Percentiles rank a stretch among this genome's conserved stretches.
Conservation (phyloP, 2,329 filamentous ascomycete species). For the Pleomassaria siparia region DNA sequence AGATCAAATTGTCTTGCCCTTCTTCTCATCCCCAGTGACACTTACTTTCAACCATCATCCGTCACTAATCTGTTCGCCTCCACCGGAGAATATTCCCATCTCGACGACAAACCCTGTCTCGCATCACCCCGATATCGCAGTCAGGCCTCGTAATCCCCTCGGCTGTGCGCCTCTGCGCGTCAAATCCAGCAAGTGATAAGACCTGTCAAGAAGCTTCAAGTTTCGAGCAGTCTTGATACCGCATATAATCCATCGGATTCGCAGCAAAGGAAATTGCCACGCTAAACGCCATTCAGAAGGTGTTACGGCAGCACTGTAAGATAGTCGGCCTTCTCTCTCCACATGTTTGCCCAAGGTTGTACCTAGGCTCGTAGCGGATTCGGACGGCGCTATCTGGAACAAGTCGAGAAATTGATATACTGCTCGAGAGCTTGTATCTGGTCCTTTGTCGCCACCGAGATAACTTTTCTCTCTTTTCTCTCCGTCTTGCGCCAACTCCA, state of each 20-base stretch:
- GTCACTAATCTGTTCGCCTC: not conserved
- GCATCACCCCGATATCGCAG: constrained; percentile 10
- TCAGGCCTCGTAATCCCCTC: not conserved
- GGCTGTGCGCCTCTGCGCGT: not conserved
- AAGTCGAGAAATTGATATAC: not conserved
- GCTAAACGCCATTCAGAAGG: constrained; percentile 35
- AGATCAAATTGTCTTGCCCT: too few relatives aligned
- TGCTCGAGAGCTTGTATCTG: not conserved
- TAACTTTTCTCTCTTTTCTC: not conserved
- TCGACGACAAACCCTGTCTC: constrained; percentile 3
- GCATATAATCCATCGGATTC: constrained; percentile 18
- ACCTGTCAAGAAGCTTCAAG: constrained; percentile 13
- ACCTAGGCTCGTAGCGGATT: not conserved
- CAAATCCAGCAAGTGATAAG: constrained; percentile 20
- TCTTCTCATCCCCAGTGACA: too few relatives aligned
- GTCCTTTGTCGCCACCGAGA: not conserved
- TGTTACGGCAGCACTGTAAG: constrained; percentile 23
- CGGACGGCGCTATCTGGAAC: not conserved
- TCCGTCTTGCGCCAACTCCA: not conserved
- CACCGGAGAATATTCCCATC: constrained; percentile 6
- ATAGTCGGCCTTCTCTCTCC: constrained; percentile 2
- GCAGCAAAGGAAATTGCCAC: constrained; percentile 12
- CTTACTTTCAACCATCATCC: not conserved
- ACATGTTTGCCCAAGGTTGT: constrained; percentile 2
- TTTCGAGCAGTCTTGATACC: constrained; percentile 18